phyloP scores from a whole-genome alignment of 176 grass and related monocot genomes.

The Poa annua region DNA sequence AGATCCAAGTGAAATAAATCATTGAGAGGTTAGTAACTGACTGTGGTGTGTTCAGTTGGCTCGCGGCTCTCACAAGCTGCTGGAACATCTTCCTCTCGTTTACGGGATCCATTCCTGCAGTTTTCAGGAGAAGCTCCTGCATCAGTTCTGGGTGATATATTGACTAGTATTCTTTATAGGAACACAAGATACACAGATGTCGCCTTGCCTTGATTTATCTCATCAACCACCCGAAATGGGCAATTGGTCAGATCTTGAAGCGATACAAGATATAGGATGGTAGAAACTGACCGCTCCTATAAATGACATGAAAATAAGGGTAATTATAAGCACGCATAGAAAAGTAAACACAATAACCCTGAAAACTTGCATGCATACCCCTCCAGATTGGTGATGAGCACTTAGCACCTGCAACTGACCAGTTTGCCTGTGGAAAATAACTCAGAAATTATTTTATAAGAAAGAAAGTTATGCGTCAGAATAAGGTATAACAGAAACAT shows the following conservation, averaged over 20 bases:
- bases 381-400: constrained; percentile 95
- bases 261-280: constrained; percentile 94
- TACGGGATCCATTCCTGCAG: constrained; percentile 93
- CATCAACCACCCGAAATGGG: constrained; percentile 92
- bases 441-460: not conserved
- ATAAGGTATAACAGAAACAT: constrained; percentile 12
- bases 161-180: not conserved
- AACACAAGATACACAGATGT: not conserved
- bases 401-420: constrained; percentile 92
- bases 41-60: constrained; percentile 91
- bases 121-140: constrained; percentile 15
- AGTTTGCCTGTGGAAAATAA: constrained; percentile 76
- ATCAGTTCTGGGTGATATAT: not conserved
- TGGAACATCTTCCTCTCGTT: constrained; percentile 99
- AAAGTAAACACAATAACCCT: not conserved
- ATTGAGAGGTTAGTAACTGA: constrained; percentile 31
- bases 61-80: constrained; percentile 93
- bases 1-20: constrained; percentile 4
- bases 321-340: not conserved
- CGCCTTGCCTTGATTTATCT: constrained; percentile 91
- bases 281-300: constrained; percentile 94
- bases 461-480: constrained; percentile 20
- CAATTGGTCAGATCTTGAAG: constrained; percentile 97
- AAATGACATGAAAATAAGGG: constrained; percentile 34
- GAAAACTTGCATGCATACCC: constrained; percentile 59